Base-by-base conservation (phyloP, 345 rosid genomes). In the Lepidium aucheri region DNA sequence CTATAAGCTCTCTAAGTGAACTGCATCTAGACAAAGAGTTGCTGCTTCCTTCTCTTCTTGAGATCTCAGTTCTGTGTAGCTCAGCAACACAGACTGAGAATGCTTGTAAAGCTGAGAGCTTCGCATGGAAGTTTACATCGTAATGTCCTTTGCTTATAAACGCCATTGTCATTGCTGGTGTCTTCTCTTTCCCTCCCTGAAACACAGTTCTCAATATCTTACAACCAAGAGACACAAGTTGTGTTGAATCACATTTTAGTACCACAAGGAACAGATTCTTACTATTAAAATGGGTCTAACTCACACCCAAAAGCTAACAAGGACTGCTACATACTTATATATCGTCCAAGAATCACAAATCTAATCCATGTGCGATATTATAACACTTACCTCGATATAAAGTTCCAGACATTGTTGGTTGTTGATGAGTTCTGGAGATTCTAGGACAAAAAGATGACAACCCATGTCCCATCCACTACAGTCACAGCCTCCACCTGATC, bases 381-480 rank as follows among this genome's bases (percentile, higher is more conserved):
- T 26, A 26, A 26, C 30, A 26, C 30, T 26, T 62, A 95, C 99
- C 95, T 83, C 85, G 30, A 80, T 67, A 71, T 77, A 80, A 68
- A 95, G 85, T 75, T 82, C 81, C 58, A 95, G 63, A 66, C 89
- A 82, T 38, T 55, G 79, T 44, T 75, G 82, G 53, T 68, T 76
- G 52, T 81, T 77, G 64, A 74, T 56, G 41, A 79, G 81, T 54
- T 74, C 80, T 70, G 58, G 77, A 66, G 81, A 80, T 75, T 83
- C 88, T 5, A 95, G 60, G 53, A 91, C 86, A 12, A 81, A 73
- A 32, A 95, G 93, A 13, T 95, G 85, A 60, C 99, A 95, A 1
- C 81, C 93, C 96, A 91, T 91, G 81, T 95, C 99, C 99, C 99
- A 95, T 70, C 97, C 97, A 34, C 99, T 95, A 69, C 97, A 95